Conservation (phyloP, 805 yeast genomes). For the Candida namnaoensis region DNA sequence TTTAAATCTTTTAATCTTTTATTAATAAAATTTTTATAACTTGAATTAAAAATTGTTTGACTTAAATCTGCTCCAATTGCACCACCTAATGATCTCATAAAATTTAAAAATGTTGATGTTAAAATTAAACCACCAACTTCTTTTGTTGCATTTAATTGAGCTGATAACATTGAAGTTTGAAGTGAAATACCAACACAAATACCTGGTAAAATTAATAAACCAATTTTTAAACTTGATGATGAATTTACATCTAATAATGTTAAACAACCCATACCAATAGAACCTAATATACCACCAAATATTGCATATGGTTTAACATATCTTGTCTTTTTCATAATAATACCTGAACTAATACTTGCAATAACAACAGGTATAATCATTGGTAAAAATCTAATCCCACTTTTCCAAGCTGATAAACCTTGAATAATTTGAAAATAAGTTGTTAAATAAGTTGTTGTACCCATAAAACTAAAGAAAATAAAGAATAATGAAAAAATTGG, state of each 20-base stretch:
- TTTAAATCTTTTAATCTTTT: not conserved
- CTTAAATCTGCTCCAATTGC: slow-evolving; percentile 34
- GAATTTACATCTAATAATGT: slow-evolving; percentile 32
- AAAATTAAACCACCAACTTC: slow-evolving; percentile 39
- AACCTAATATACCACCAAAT: slow-evolving; percentile 24
- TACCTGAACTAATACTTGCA: slow-evolving; percentile 22
- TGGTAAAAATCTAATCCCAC: slow-evolving; percentile 37
- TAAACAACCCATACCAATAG: slow-evolving; percentile 37
- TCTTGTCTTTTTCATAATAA: slow-evolving; percentile 25
- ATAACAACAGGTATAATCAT: slow-evolving; percentile 27
- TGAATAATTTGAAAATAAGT: slow-evolving; percentile 37
- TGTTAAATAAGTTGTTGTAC: slow-evolving; percentile 15
- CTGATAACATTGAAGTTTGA: slow-evolving; percentile 34
- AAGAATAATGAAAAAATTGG: not conserved
- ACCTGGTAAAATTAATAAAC: slow-evolving; percentile 38
- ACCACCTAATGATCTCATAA: slow-evolving; percentile 36
- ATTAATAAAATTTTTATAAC: slow-evolving; percentile 11
- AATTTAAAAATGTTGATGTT: slow-evolving; percentile 36
- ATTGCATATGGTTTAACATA: slow-evolving; percentile 32
- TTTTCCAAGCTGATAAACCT: slow-evolving; percentile 28
- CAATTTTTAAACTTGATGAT: slow-evolving; percentile 26
- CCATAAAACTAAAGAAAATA: slow-evolving; percentile 3
- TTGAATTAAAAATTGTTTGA: slow-evolving; percentile 29
- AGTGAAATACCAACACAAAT: slow-evolving; percentile 36
- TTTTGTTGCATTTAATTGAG: slow-evolving; percentile 44